phyloP scores from a whole-genome alignment of 1,139 yeast species.

The Komagataea norvegica region DNA sequence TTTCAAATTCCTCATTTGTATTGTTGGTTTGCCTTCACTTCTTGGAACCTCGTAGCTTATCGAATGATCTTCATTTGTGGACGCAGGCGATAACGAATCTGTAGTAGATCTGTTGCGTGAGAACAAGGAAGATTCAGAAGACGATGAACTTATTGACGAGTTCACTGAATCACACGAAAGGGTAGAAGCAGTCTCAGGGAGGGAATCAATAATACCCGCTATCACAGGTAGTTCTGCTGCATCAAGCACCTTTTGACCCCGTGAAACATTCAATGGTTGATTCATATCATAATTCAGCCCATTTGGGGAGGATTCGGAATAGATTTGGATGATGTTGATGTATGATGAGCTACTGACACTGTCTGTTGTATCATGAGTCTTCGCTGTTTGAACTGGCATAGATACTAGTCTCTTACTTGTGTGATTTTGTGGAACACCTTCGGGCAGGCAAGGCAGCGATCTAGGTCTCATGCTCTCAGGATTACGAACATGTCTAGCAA shows the following conservation, averaged over 20 bases:
- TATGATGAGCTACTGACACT: constrained; percentile 9
- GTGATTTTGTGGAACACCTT: neutral
- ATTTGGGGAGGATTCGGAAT: constrained; percentile 9
- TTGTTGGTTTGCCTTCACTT: no score
- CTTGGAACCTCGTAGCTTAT: no score
- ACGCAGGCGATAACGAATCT: no score
- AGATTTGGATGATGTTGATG: constrained; percentile 19
- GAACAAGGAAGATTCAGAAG: neutral
- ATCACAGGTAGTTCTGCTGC: neutral
- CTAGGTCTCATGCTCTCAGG: neutral
- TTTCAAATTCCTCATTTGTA: no score
- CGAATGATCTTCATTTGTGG: no score
- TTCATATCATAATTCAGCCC: neutral
- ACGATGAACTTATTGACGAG: neutral
- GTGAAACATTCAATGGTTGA: neutral
- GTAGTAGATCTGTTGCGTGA: no score
- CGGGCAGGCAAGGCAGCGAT: constrained; percentile 2
- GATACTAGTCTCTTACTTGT: constrained; percentile 14
- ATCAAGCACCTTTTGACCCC: constrained; percentile 3
- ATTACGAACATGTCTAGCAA: neutral
- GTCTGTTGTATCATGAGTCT: neutral
- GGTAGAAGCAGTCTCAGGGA: no score
- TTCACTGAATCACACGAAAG: no score
- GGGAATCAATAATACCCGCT: neutral
- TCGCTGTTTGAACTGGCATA: constrained; percentile 11